phyloP scores from a whole-genome alignment of 768 basidiomycete species.

The Agaricus subrufescens region DNA sequence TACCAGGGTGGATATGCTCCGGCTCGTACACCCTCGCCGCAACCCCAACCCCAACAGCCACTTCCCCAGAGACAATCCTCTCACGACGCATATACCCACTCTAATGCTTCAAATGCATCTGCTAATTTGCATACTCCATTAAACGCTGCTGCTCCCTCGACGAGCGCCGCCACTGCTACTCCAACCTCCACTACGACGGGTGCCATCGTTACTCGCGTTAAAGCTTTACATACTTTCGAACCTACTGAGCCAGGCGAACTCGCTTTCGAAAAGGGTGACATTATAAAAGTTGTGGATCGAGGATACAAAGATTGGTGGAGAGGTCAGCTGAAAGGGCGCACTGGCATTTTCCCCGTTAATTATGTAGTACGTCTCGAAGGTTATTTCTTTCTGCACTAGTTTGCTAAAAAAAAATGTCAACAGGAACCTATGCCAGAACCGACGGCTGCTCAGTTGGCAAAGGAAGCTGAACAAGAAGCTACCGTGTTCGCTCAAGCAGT shows the following conservation, averaged over 20 bases:
- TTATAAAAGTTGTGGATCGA: conserved; percentile 92
- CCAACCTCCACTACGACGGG: conserved; percentile 14
- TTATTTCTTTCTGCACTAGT: background rate
- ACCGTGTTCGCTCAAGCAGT: conserved; percentile 84
- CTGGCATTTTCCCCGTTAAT: conserved; percentile 96
- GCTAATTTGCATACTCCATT: conserved; percentile 7
- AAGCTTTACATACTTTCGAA: conserved; percentile 85
- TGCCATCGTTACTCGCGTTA: conserved; percentile 70
- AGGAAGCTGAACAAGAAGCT: conserved; percentile 84
- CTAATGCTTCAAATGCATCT: conserved; percentile 3
- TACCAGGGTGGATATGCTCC: conserved; percentile 56
- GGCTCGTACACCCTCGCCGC: conserved; percentile 42
- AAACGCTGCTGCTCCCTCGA: conserved; percentile 12
- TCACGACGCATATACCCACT: conserved; percentile 5
- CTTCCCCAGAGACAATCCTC: background rate
- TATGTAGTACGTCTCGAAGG: conserved; percentile 64
- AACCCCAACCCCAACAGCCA: conserved; percentile 12
- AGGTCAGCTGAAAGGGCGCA: conserved; percentile 83
- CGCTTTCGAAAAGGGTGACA: conserved; percentile 86
- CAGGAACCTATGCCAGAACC: conserved; percentile 87
- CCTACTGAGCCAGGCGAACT: conserved; percentile 88
- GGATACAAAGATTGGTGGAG: conserved; percentile 98
- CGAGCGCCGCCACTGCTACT: conserved; percentile 13
- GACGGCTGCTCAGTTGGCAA: conserved; percentile 66
- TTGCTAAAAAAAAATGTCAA: background rate